Evolutionary conservation across 2,329 filamentous ascomycete species (phyloP).

Genomic region (Aspergillus tamarii): DNA sequence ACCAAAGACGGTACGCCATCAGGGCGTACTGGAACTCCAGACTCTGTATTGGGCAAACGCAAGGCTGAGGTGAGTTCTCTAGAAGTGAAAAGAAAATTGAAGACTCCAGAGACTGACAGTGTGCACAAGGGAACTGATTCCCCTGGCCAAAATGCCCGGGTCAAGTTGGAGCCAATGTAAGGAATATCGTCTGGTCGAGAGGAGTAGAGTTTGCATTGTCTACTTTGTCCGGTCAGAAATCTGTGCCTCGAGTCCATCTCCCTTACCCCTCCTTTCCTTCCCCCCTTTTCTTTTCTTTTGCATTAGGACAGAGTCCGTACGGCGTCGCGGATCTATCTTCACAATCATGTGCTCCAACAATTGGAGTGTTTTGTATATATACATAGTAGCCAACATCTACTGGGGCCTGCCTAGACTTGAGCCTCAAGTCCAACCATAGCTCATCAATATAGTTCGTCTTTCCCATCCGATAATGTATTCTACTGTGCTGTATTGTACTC

Average conservation of each 20-base stretch:
- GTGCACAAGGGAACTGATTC: constrained; percentile 37
- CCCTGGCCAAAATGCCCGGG: constrained; percentile 40
- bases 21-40: constrained; percentile 58
- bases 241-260: background rate
- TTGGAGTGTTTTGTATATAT: background rate
- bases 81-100: background rate
- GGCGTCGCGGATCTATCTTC: background rate
- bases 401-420: background rate
- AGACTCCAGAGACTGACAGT: background rate
- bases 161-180: constrained; percentile 44
- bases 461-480: background rate
- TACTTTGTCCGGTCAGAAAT: background rate
- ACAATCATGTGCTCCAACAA: background rate
- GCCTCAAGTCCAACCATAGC: too few relatives aligned
- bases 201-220: background rate
- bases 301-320: constrained; percentile 3
- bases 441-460: background rate
- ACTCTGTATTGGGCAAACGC: constrained; percentile 71
- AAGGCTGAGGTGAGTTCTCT: constrained; percentile 65
- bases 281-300: constrained; percentile 9
- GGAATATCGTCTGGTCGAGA: constrained; percentile 8
- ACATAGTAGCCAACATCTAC: background rate
- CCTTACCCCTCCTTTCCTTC: background rate
- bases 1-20: constrained; percentile 61
- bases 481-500: background rate